Evolutionary conservation across 2,329 filamentous ascomycete genomes (phyloP), one percentile per base, ranked within the genome.

Genomic region (Pseudocercospora pini-densiflorae): DNA sequence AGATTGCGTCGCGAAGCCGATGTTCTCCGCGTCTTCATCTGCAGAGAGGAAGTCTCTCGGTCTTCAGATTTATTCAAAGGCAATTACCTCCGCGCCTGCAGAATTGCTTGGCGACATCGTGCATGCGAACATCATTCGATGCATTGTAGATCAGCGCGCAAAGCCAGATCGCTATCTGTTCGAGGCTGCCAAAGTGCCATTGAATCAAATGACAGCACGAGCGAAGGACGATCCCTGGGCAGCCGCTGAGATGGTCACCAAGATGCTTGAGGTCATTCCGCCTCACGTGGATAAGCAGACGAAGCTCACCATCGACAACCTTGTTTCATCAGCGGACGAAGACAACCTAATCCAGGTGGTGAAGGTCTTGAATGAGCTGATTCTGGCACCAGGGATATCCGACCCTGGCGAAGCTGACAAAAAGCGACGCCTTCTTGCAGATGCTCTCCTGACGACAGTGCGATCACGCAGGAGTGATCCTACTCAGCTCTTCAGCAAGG

Each of bases 31-130:
- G 64, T 88, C 87, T 10, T 90, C 94, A 7, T 96, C 93, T 1
- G 89, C 94, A 51, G 92, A 94, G 72, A 91, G 96, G 63, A 98
- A 97, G 79, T 93, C 92, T 74, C 93, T 93, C 79, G 95, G 95
- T 0, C 94, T 98, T 79, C 88, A 94, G 74, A 86, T 98, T 2
- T 92, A 97, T 74, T 89, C 90, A 73, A 92, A 90, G 74, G 87
- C 93, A 72, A 81, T 97, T 3, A 81, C 83, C 33, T 83, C 81
- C 43, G 81, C 81, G 73, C 76, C 87, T 78, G 69, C 78, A 68
- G 69, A 82, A 76, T 64, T 86, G 84, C 72, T 86, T 81, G 61
- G 84, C 78, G 69, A 84, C 8, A 82, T 97, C 0, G 97, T 98
- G 77, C 93, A 92, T 73, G 88, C 89, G 68, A 97, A 97, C 73